phyloP scores from a whole-genome alignment of 1,284 basidiomycete genomes.

The Xerocomus amazonicus region DNA sequence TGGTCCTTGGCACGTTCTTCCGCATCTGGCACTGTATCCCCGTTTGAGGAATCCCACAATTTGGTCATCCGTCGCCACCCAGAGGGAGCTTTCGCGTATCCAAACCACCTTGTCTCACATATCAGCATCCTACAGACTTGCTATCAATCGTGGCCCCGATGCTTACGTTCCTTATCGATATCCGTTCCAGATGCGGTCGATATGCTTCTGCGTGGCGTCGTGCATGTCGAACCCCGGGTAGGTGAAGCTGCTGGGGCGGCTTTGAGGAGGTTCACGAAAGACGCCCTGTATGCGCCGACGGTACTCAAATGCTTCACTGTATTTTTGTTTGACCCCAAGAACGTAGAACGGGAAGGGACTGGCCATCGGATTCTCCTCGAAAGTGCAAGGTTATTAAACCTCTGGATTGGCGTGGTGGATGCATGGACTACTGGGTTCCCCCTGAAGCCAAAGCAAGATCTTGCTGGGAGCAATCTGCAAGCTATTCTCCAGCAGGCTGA shows the following conservation, averaged over 20 bases:
- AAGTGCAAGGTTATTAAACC: slow-evolving; percentile 55
- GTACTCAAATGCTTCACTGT: slow-evolving; percentile 71
- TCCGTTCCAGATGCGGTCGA: slow-evolving; percentile 66
- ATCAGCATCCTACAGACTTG: slow-evolving; percentile 76
- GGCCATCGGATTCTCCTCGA: slow-evolving; percentile 64
- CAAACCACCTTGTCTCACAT: slow-evolving; percentile 57
- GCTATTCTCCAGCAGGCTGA: slow-evolving; percentile 42
- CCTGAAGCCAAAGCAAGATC: slow-evolving; percentile 39
- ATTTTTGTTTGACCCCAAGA: slow-evolving; percentile 75
- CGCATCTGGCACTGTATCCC: slow-evolving; percentile 38
- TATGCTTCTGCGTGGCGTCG: slow-evolving; percentile 76
- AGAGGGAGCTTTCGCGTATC: slow-evolving; percentile 72
- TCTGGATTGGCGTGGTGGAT: slow-evolving; percentile 78
- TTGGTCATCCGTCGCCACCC: slow-evolving; percentile 65
- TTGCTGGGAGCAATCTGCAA: slow-evolving; percentile 39
- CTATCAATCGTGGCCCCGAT: slow-evolving; percentile 85
- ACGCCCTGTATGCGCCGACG: slow-evolving; percentile 53
- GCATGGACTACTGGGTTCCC: slow-evolving; percentile 57
- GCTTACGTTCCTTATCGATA: slow-evolving; percentile 52
- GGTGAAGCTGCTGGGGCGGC: slow-evolving; percentile 69
- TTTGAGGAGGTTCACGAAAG: slow-evolving; percentile 70
- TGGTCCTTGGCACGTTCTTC: slow-evolving; percentile 59
- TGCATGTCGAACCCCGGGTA: slow-evolving; percentile 80
- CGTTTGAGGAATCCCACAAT: slow-evolving; percentile 68
- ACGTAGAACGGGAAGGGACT: slow-evolving; percentile 65